These are phyloP conservation scores for Capronia americana DNA, from an alignment of 2,329 filamentous ascomycete species.

Conservation along the genomic window DNA sequence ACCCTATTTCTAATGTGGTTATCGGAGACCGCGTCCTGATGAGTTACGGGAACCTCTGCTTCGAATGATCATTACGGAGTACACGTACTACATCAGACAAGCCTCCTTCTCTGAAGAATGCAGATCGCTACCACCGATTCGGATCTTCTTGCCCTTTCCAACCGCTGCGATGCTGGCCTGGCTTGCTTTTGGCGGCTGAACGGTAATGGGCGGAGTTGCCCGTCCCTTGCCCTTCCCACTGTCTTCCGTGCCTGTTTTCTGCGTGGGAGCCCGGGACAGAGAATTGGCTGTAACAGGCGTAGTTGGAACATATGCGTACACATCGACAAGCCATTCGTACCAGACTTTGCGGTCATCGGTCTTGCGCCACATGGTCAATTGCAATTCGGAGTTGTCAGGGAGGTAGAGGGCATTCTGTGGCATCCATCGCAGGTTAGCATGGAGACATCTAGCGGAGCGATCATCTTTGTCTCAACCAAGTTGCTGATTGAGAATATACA, in stretches of 20 bases:
- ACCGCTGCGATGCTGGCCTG: constrained; percentile 31
- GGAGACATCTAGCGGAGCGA: neutral
- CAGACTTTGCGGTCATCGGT: constrained; percentile 95
- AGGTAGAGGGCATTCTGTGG: constrained; percentile 81
- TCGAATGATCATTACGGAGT: neutral
- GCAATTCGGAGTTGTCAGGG: constrained; percentile 81
- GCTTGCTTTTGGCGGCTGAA: neutral
- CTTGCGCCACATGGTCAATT: constrained; percentile 93
- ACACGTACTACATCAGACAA: constrained; percentile 52
- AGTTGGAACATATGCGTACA: constrained; percentile 58
- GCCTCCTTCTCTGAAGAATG: constrained; percentile 58
- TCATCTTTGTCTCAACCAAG: neutral
- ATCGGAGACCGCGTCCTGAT: no score
- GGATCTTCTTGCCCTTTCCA: constrained; percentile 37
- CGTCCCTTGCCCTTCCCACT: neutral
- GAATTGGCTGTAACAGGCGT: neutral
- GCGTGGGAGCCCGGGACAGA: neutral
- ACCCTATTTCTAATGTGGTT: no score
- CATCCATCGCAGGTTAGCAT: neutral
- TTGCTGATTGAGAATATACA: constrained; percentile 1
- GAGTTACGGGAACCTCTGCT: neutral
- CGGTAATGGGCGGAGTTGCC: neutral
- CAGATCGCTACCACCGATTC: constrained; percentile 53
- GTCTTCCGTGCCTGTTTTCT: constrained; percentile 1
- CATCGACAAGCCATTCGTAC: constrained; percentile 98